Evolutionary conservation across 768 basidiomycete genomes (phyloP).

Genomic region (Ramaria rubella): DNA sequence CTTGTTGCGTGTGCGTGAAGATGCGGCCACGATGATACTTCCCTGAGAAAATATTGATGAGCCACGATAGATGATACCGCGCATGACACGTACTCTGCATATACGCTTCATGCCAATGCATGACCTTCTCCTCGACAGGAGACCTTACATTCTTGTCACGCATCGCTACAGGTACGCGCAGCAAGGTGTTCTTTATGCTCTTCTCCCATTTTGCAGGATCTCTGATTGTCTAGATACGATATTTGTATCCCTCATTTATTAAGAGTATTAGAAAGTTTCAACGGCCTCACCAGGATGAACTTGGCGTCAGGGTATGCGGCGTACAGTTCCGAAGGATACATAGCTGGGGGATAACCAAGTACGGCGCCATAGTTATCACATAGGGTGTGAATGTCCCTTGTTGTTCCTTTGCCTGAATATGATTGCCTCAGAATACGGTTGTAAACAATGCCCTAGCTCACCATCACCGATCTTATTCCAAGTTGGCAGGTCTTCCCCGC

Average conservation of each 20-base stretch:
- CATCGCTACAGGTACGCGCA: no score
- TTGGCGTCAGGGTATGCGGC: no score
- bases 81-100: neutral
- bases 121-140: neutral
- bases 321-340: no score
- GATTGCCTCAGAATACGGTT: no score
- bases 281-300: no score
- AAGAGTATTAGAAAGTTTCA: no score
- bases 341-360: no score
- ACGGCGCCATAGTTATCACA: no score
- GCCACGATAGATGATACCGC: neutral
- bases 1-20: neutral
- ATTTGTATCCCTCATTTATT: neutral
- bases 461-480: neutral
- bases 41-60: neutral
- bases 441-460: no score
- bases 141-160: no score
- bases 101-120: neutral
- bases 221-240: neutral
- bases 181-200: neutral
- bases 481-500: neutral
- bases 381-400: no score
- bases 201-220: conserved; percentile 1
- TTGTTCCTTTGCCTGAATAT: no score
- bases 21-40: conserved; percentile 2